Evolutionary conservation across 768 basidiomycete genomes (phyloP).

Genomic region (Pilatotrama ljubarskyi): DNA sequence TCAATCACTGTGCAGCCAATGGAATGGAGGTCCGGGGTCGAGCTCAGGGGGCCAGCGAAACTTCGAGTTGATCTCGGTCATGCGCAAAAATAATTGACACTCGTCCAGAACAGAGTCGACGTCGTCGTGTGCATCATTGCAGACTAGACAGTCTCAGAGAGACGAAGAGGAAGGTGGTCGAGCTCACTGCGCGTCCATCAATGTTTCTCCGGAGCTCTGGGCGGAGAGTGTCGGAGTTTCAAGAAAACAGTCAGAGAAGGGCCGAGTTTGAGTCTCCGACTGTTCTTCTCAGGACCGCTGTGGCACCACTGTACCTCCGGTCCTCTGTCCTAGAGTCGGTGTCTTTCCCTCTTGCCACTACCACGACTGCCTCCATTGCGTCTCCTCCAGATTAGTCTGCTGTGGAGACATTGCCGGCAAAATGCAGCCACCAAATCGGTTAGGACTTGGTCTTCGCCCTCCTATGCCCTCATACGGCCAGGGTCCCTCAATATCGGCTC

Average conservation of each 20-base stretch:
- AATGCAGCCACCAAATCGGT: slow-evolving; percentile 70
- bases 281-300: background rate
- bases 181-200: too few species aligned
- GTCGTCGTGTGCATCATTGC: too few species aligned
- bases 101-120: too few species aligned
- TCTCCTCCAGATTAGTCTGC: background rate
- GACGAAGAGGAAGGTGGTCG: too few species aligned
- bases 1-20: background rate
- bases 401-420: background rate
- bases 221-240: background rate
- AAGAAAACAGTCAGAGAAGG: background rate
- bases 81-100: too few species aligned
- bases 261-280: background rate
- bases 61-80: background rate
- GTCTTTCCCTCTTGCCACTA: background rate
- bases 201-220: background rate
- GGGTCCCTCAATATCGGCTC: slow-evolving; percentile 88
- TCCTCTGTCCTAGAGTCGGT: background rate
- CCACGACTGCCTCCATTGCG: background rate
- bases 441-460: slow-evolving; percentile 87
- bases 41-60: background rate
- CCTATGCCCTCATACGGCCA: slow-evolving; percentile 87
- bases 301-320: background rate
- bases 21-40: background rate
- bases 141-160: too few species aligned